Evolutionary conservation across 108 stramenopile genomes (phyloP).

Genomic region (Parmales sp.): DNA sequence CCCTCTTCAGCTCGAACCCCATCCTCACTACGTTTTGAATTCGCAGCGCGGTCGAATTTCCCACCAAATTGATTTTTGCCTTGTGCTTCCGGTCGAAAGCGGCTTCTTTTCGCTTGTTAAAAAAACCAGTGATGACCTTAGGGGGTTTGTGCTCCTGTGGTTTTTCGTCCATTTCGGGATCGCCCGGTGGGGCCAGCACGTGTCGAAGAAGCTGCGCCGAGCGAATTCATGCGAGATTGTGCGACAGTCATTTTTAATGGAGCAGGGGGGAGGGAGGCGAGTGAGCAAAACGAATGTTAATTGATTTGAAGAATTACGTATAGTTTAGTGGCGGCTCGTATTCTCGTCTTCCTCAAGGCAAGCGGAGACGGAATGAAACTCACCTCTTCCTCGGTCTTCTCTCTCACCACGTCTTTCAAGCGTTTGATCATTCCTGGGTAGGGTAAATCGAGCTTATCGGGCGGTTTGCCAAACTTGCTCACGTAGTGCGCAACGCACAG

Average conservation of each 20-base stretch:
- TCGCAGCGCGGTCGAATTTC: neutral
- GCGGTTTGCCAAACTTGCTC: slow-evolving; percentile 7
- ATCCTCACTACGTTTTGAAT: neutral
- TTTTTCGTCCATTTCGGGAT: neutral
- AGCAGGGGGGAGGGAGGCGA: neutral
- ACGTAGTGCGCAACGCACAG: slow-evolving; percentile 14
- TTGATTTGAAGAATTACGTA: neutral
- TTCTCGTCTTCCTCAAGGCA: neutral
- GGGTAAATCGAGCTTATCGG: neutral
- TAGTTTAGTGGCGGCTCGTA: neutral
- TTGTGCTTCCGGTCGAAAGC: neutral
- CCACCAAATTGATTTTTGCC: neutral
- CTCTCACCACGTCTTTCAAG: neutral
- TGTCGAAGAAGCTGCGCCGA: neutral
- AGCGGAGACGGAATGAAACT: too few relatives aligned
- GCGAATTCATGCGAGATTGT: neutral
- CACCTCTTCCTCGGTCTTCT: neutral
- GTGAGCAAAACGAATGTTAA: neutral
- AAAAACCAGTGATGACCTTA: neutral
- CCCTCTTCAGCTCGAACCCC: neutral
- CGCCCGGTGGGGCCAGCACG: neutral
- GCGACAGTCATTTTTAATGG: too few relatives aligned
- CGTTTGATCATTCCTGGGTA: neutral
- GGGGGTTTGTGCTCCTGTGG: neutral
- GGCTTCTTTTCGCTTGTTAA: neutral